Percentiles rank a stretch among this genome's conserved stretches.
phyloP scores from a whole-genome alignment of 768 basidiomycete genomes.

The Leucocoprinus birnbaumii region DNA sequence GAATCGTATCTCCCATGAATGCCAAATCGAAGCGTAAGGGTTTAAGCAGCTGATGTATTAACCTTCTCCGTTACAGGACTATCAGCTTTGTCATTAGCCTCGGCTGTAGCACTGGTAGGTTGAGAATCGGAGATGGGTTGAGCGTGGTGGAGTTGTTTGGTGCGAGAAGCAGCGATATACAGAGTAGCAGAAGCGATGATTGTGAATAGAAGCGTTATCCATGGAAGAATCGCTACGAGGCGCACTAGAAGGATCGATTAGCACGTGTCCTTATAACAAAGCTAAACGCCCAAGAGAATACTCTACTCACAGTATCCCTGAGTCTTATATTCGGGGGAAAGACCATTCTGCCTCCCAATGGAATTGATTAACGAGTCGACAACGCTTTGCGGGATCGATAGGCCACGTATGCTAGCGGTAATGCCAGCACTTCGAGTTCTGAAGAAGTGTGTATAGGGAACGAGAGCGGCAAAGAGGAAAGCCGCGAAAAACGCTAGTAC shows the following conservation, averaged over 20 bases:
- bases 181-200: conserved; percentile 4
- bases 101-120: neutral
- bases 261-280: neutral
- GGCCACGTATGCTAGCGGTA: conserved; percentile 18
- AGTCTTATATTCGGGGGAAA: neutral
- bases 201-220: conserved; percentile 3
- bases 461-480: conserved; percentile 42
- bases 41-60: too few species aligned
- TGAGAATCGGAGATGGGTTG: neutral
- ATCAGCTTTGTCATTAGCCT: neutral
- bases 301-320: conserved; percentile 7
- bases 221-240: conserved; percentile 10
- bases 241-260: conserved; percentile 1
- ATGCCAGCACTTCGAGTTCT: conserved; percentile 36
- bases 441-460: conserved; percentile 42
- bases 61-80: neutral
- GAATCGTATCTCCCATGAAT: too few species aligned
- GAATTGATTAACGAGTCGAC: neutral
- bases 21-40: too few species aligned
- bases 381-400: neutral
- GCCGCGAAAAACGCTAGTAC: conserved; percentile 35
- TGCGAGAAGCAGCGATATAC: conserved; percentile 3
- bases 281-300: neutral
- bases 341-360: neutral
- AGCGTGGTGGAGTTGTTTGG: neutral